Base-by-base conservation (phyloP, 345 rosid species). In the Hibiscus mutabilis region DNA sequence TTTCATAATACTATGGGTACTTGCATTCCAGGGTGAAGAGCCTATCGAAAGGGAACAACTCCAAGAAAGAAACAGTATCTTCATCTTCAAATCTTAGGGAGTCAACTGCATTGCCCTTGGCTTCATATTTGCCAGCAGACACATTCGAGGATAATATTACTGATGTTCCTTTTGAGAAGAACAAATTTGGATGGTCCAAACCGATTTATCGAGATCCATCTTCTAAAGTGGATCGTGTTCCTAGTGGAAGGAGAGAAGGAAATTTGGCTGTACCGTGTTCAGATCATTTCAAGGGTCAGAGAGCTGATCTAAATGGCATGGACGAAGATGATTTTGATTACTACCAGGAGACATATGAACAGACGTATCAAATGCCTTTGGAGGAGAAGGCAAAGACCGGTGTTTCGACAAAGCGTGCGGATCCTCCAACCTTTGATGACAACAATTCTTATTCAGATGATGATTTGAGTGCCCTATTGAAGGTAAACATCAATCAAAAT, bases 401-500 rank as follows among this genome's bases (percentile, higher is more conserved):
- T 44, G 67, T 60, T 63, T 53, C 24, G 55, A 60, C 8, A 33
- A 78, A 77, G 53, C 14, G 68, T 63, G 74, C 65, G 52, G 83
- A 76, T 46, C 65, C 35, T 40, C 60, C 76, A 8, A 37, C 65
- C 24, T 66, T 52, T 63, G 76, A 72, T 31, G 44, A 67, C 19
- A 70, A 66, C 31, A 66, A 69, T 66, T 76, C 75, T 60, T 69
- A 68, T 60, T 52, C 78, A 56, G 88, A 86, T 60, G 80, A 84
- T 68, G 80, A 86, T 78, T 79, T 86, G n/a, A 77, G 73, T 80
- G 79, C 80, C 57, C 74, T 86, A 56, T 53, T 86, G 77, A 76
- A 82, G 85, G 90, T 81, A 21, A 64, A 42, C 69, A 44, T 42
- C 51, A 19, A 66, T 46, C 69, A 40, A 55, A 10, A 60, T 15